These are phyloP conservation scores for Shiraia bambusicola DNA, from an alignment of 2,329 filamentous ascomycete species.

Conservation along the genomic window DNA sequence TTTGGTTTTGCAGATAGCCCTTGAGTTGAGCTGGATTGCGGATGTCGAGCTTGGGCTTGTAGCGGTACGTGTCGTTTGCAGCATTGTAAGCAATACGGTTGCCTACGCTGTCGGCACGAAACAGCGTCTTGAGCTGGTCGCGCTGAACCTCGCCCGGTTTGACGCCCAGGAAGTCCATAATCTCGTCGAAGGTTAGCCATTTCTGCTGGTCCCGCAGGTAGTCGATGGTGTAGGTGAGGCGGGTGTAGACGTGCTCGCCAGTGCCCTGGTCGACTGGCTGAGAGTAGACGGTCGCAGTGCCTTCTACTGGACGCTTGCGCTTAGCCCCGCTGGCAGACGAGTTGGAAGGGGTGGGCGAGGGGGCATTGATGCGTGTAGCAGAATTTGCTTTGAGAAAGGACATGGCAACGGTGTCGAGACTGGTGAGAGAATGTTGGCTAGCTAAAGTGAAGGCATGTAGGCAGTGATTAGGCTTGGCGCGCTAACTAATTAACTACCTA, in stretches of 20 bases:
- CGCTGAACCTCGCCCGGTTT: constrained; percentile 61
- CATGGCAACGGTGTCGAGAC: constrained; percentile 24
- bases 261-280: constrained; percentile 75
- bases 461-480: no score
- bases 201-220: constrained; percentile 59
- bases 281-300: constrained; percentile 61
- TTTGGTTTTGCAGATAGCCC: constrained; percentile 76
- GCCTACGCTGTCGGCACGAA: constrained; percentile 59
- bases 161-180: constrained; percentile 78
- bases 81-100: constrained; percentile 62
- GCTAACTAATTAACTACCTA: no score
- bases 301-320: constrained; percentile 59
- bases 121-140: constrained; percentile 62
- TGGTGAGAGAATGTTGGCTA: no score
- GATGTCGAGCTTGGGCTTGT: constrained; percentile 82
- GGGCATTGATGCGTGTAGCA: constrained; percentile 50
- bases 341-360: constrained; percentile 60
- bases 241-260: constrained; percentile 79
- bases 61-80: constrained; percentile 71
- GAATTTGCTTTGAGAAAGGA: constrained; percentile 38
- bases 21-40: constrained; percentile 75
- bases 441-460: no score
- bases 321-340: constrained; percentile 47
- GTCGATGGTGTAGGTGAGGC: constrained; percentile 83
- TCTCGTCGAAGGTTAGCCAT: constrained; percentile 70